Conservation (phyloP, 176 grass and related monocot species). For the maize (Zea mays) region Zm-B73-REFERENCE-NAM-5.0 NC_050101.1:84734501-84735000, state of each 20-base stretch:
- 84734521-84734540: not conserved
- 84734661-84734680: not conserved
- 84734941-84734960: slow-evolving; percentile 97
- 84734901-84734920: slow-evolving; percentile 38
- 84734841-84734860: not conserved
- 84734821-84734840: not conserved
- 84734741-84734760: too few species aligned
- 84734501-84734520: not conserved
- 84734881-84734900: not conserved
- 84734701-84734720: not conserved
- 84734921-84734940: slow-evolving; percentile 96
- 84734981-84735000: slow-evolving; percentile 84
- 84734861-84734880: not conserved
- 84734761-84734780: too few species aligned
- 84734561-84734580: not conserved
- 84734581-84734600: not conserved
- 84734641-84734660: not conserved
- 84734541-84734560: not conserved
- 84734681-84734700: not conserved
- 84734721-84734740: not conserved
- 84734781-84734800: too few species aligned
- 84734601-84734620: not conserved
- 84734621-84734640: not conserved
- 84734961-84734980: slow-evolving; percentile 97
- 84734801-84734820: not conserved